These are phyloP conservation scores for Sideroxylon spinosum DNA, from an alignment of 179 eudicot species.

Conservation along the genomic window DNA sequence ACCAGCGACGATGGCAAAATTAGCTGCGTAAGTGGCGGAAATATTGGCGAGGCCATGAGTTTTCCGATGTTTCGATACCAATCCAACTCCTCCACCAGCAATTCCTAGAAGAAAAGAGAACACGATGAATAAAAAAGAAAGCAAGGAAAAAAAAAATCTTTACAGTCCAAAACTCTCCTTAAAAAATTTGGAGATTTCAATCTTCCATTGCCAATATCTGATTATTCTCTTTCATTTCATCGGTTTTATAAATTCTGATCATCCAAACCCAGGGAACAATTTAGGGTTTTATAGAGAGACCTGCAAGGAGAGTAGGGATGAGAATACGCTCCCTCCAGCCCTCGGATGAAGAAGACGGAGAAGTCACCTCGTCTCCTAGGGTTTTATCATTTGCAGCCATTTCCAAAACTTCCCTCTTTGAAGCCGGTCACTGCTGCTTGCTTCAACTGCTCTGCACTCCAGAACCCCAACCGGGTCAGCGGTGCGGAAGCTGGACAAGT, in stretches of 20 bases:
- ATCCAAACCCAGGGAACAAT: not conserved
- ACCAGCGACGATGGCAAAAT: slow-evolving; percentile 72
- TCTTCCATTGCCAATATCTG: no score
- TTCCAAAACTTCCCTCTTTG: not conserved
- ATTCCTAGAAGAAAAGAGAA: slow-evolving; percentile 35
- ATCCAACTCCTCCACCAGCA: slow-evolving; percentile 68
- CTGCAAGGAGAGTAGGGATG: slow-evolving; percentile 69
- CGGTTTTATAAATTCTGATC: not conserved
- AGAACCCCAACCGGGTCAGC: no score
- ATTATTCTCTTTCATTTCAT: no score
- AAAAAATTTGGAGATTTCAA: no score
- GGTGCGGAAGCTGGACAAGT: no score
- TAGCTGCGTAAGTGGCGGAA: slow-evolving; percentile 79
- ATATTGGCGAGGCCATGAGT: slow-evolving; percentile 57
- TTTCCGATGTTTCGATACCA: slow-evolving; percentile 64
- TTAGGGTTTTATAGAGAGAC: slow-evolving; percentile 25
- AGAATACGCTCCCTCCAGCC: slow-evolving; percentile 56
- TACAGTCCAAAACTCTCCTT: not conserved
- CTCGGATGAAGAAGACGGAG: slow-evolving; percentile 32
- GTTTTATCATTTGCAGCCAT: slow-evolving; percentile 23
- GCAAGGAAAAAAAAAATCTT: not conserved
- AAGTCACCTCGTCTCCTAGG: slow-evolving; percentile 13
- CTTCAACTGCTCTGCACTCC: no score
- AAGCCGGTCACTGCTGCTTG: no score
- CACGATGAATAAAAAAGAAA: not conserved